Evolutionary conservation across 164 flowering plant genomes (phyloP).

Genomic region (Aristolochia fimbriata): DNA sequence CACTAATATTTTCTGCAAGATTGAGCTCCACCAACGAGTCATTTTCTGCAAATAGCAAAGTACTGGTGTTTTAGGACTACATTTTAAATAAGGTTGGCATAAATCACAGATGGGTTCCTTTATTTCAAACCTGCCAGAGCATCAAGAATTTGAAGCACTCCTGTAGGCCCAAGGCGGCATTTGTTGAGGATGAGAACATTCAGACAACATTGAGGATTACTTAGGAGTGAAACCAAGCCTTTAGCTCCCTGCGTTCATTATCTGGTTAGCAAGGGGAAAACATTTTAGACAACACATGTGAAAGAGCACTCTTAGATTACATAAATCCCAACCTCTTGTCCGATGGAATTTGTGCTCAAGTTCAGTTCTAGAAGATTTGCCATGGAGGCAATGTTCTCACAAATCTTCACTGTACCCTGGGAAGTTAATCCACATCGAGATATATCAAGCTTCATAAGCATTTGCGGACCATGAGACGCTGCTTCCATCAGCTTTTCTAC

Average conservation of each 20-base stretch:
- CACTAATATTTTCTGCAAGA: conserved; percentile 53
- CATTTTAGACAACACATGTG: neutral
- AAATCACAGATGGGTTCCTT: too few relatives aligned
- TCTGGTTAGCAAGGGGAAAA: conserved; percentile 3
- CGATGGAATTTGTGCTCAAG: conserved; percentile 62
- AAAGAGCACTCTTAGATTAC: neutral
- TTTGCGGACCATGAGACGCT: conserved; percentile 41
- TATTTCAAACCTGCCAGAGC: conserved; percentile 48
- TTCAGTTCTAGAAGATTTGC: conserved; percentile 58
- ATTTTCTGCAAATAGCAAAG: conserved; percentile 32
- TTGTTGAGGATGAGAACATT: conserved; percentile 50
- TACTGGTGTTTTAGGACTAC: too few relatives aligned
- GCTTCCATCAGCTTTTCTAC: conserved; percentile 53
- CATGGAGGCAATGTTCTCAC: conserved; percentile 16
- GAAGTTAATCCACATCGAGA: conserved; percentile 59
- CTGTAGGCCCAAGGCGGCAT: conserved; percentile 60
- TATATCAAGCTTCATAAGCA: conserved; percentile 64
- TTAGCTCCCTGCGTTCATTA: conserved; percentile 44
- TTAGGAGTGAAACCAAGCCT: conserved; percentile 44
- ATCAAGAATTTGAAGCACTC: conserved; percentile 45
- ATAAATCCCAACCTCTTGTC: conserved; percentile 36
- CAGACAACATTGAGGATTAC: conserved; percentile 46
- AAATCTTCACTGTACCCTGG: conserved; percentile 23
- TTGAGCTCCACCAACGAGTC: conserved; percentile 62
- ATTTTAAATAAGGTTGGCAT: too few relatives aligned